Percentiles rank a stretch among this genome's conserved stretches.
phyloP scores from a whole-genome alignment of 208 protist genomes.

The Angomonas ambiguus region DNA sequence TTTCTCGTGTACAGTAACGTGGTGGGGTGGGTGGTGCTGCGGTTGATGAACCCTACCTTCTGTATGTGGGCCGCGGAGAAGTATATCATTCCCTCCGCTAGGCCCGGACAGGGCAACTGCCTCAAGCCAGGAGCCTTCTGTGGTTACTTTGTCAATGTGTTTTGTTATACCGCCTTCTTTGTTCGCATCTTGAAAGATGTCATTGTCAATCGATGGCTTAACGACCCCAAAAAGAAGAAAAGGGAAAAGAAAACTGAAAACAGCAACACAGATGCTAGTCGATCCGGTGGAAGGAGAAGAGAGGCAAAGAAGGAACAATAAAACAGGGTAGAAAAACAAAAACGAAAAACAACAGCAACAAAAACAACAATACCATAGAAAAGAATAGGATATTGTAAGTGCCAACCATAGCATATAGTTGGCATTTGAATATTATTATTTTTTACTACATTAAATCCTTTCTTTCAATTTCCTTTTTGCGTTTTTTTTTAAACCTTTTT shows the following conservation, averaged over 20 bases:
- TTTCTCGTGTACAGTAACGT: conserved; percentile 26
- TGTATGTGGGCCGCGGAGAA: conserved; percentile 26
- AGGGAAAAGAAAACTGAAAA: neutral
- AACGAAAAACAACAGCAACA: neutral
- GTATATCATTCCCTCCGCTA: conserved; percentile 20
- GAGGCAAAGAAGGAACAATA: conserved; percentile 1
- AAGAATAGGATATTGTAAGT: neutral
- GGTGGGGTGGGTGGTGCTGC: conserved; percentile 39
- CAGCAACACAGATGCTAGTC: neutral
- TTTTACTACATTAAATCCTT: neutral
- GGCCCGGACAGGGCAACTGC: conserved; percentile 16
- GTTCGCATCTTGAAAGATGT: conserved; percentile 21
- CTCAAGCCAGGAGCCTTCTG: conserved; percentile 29
- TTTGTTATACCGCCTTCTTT: conserved; percentile 41
- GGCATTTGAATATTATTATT: neutral
- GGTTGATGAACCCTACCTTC: conserved; percentile 26
- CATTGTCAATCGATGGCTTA: conserved; percentile 1
- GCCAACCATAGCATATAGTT: too few species aligned
- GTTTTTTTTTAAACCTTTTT: conserved; percentile 8
- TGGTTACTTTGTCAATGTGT: conserved; percentile 35
- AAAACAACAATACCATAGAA: neutral
- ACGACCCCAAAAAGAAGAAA: neutral
- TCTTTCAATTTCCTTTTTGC: conserved; percentile 7
- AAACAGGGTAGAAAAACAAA: conserved; percentile 1
- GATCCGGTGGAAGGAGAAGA: too few species aligned